These are phyloP conservation scores for Grifola frondosa DNA, from an alignment of 1,284 basidiomycete genomes.

Conservation along the genomic window DNA sequence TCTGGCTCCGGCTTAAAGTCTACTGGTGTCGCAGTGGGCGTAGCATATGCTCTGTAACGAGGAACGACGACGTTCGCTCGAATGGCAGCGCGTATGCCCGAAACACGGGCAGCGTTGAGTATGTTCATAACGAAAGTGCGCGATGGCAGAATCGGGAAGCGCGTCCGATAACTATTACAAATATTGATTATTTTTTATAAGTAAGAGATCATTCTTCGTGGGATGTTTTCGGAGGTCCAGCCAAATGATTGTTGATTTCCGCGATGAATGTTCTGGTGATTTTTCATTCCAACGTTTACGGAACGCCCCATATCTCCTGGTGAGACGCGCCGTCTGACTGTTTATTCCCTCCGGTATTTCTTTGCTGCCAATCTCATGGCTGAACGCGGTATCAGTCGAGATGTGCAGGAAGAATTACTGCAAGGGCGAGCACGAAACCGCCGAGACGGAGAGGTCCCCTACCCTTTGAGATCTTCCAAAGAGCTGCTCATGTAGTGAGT, in stretches of 20 bases:
- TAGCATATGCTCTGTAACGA: conserved; percentile 26
- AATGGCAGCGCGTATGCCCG: conserved; percentile 19
- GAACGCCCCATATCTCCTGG: too few relatives aligned
- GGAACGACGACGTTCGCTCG: conserved; percentile 17
- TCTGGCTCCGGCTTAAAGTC: conserved; percentile 35
- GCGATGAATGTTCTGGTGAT: too few relatives aligned
- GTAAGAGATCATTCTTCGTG: not conserved
- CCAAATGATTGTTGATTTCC: too few relatives aligned
- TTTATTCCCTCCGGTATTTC: not conserved
- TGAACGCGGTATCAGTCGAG: conserved; percentile 38
- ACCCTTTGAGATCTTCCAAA: conserved; percentile 51
- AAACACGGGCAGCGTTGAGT: conserved; percentile 24
- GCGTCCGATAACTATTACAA: conserved; percentile 2
- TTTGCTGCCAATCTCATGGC: not conserved
- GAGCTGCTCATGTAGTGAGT: conserved; percentile 57
- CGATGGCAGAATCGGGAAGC: not conserved
- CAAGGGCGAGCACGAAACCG: conserved; percentile 42
- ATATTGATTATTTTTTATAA: too few relatives aligned
- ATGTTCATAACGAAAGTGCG: conserved; percentile 23
- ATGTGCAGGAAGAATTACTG: conserved; percentile 46
- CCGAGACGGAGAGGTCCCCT: conserved; percentile 46
- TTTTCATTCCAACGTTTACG: too few relatives aligned
- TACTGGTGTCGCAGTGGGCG: conserved; percentile 11
- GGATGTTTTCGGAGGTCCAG: too few relatives aligned
- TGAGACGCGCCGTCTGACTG: too few relatives aligned